Evolutionary conservation across 495 filamentous ascomycete genomes (phyloP).

Genomic region (Talaromyces proteolyticus): DNA sequence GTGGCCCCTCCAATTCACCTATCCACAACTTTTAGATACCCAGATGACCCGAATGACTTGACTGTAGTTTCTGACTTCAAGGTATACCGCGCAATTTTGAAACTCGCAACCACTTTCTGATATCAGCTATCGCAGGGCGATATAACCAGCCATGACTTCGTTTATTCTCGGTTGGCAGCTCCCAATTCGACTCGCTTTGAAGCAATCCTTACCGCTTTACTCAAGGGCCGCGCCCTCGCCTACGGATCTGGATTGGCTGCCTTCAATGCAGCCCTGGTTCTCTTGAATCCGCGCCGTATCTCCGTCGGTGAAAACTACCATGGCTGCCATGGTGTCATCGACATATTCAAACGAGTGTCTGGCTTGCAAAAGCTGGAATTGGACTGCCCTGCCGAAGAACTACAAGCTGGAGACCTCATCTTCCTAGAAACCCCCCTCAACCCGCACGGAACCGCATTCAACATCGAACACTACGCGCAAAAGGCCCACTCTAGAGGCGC

Average conservation of each 20-base stretch:
- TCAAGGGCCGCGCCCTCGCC: conserved; percentile 62
- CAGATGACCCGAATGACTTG: conserved; percentile 58
- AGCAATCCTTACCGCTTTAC: conserved; percentile 64
- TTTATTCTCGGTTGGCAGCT: conserved; percentile 75
- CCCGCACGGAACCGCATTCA: conserved; percentile 72
- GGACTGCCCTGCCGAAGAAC: conserved; percentile 47
- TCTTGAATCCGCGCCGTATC: conserved; percentile 71
- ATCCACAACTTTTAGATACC: conserved; percentile 84
- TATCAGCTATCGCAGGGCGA: not conserved
- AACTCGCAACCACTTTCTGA: conserved; percentile 2
- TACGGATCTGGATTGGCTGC: conserved; percentile 84
- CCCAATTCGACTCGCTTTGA: conserved; percentile 84
- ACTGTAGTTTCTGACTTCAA: conserved; percentile 29
- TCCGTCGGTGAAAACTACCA: conserved; percentile 84
- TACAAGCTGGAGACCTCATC: conserved; percentile 73
- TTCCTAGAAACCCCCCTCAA: conserved; percentile 92
- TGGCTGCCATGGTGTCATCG: conserved; percentile 81
- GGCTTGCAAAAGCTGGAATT: conserved; percentile 63
- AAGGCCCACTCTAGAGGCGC: conserved; percentile 70
- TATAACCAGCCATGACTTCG: conserved; percentile 20
- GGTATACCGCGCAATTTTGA: not conserved
- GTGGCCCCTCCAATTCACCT: conserved; percentile 84
- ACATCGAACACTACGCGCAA: conserved; percentile 61
- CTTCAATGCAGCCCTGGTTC: conserved; percentile 75
- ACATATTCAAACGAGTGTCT: conserved; percentile 62